These are phyloP conservation scores for Phylloporus arenicola DNA, from an alignment of 768 basidiomycete genomes.

Conservation along the genomic window DNA sequence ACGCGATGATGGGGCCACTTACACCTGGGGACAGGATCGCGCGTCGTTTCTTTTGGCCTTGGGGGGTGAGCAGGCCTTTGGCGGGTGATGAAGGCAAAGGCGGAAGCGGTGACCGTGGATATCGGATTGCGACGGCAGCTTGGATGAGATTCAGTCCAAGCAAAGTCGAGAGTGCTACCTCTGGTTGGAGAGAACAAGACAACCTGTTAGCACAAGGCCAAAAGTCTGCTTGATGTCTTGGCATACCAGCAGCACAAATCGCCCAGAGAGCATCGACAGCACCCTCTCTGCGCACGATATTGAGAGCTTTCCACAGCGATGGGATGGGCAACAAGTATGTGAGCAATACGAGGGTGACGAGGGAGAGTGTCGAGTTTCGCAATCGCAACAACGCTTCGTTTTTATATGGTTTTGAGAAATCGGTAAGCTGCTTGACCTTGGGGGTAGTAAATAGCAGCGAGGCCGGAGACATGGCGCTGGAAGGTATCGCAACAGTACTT, in stretches of 20 bases:
- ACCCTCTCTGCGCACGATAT: slow-evolving; percentile 23
- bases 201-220: neutral
- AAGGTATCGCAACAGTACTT: neutral
- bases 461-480: slow-evolving; percentile 16
- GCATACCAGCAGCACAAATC: slow-evolving; percentile 30
- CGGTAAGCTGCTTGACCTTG: slow-evolving; percentile 13
- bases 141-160: slow-evolving; percentile 34
- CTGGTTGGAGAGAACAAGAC: slow-evolving; percentile 11
- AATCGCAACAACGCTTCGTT: slow-evolving; percentile 36
- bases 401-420: slow-evolving; percentile 32
- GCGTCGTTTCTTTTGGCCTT: slow-evolving; percentile 25
- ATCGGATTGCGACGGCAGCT: slow-evolving; percentile 31
- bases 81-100: slow-evolving; percentile 22
- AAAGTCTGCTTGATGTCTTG: neutral
- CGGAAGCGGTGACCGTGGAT: slow-evolving; percentile 30
- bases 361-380: slow-evolving; percentile 33
- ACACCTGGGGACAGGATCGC: slow-evolving; percentile 21
- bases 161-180: slow-evolving; percentile 27
- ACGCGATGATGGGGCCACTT: slow-evolving; percentile 1
- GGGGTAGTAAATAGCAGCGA: slow-evolving; percentile 22
- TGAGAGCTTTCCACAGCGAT: slow-evolving; percentile 32
- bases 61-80: slow-evolving; percentile 19
- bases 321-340: slow-evolving; percentile 37
- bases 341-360: slow-evolving; percentile 30
- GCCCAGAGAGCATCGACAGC: slow-evolving; percentile 13